These are phyloP conservation scores for Basidiobolus meristosporus DNA, from an alignment of 371 early-diverging fungal species.

Conservation along the genomic window DNA sequence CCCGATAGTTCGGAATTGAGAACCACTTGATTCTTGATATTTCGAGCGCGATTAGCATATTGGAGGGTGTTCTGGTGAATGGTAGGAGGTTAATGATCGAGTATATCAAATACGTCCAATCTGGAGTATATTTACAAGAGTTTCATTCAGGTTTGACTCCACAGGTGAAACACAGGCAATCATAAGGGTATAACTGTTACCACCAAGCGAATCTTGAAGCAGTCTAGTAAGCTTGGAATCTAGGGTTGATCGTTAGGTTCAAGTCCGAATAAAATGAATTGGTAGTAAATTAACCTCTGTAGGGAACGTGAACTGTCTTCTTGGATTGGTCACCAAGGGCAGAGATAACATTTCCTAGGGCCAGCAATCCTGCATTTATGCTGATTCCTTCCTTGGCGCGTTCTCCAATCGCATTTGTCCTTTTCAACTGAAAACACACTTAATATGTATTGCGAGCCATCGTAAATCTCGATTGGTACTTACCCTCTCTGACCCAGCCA, in stretches of 20 bases:
- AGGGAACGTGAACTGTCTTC: constrained; percentile 66
- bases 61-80: constrained; percentile 74
- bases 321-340: constrained; percentile 76
- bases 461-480: no score
- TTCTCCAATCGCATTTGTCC: constrained; percentile 87
- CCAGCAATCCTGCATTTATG: constrained; percentile 95
- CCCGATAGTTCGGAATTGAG: constrained; percentile 51
- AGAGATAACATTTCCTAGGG: constrained; percentile 97
- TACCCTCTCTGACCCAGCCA: constrained; percentile 97
- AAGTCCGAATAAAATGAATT: no score
- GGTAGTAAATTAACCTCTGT: constrained; percentile 43
- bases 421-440: constrained; percentile 44
- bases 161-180: constrained; percentile 82
- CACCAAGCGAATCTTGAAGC: constrained; percentile 91
- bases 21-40: constrained; percentile 62
- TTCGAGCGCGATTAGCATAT: constrained; percentile 77
- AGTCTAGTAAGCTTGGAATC: constrained; percentile 97
- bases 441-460: no score
- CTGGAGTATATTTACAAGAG: constrained; percentile 12
- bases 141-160: constrained; percentile 67
- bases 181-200: constrained; percentile 81
- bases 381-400: constrained; percentile 93
- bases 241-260: no score
- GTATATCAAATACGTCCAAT: no score
- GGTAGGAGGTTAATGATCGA: no score